Base-by-base conservation (phyloP, 768 basidiomycete species). In the Brasilioporus rufonigricans region DNA sequence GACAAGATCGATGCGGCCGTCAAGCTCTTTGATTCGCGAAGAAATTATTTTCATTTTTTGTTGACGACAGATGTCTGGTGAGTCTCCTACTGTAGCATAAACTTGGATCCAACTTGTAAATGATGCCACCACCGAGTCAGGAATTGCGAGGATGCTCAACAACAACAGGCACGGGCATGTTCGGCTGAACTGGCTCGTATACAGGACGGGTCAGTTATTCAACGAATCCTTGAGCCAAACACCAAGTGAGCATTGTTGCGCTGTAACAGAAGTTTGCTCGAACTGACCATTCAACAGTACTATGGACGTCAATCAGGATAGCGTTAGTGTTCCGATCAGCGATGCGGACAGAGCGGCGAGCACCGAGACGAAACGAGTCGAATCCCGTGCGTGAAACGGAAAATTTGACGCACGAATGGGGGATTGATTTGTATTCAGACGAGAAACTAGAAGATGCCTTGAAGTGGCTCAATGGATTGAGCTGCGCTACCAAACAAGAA, bases 11-110 rank as follows among this genome's bases (percentile, higher is more conserved):
- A 29, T 26, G 35, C 33, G 24, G 56, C 40, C 5, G n/a, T 54
- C 47, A 45, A 33, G 4, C 31, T 54, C 27, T 60, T n/a, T n/a
- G n/a, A n/a, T n/a, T n/a, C n/a, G n/a, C n/a, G n/a, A n/a, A n/a
- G n/a, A n/a, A n/a, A n/a, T n/a, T n/a, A n/a, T n/a, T n/a, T n/a
- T n/a, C n/a, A n/a, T n/a, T n/a, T n/a, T n/a, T n/a, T n/a, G n/a
- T 60, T 41, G 48, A 59, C 41, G 23, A 43, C 51, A 0, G 57
- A 59, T 0, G 14, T 60, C 13, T 59, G 59, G 59, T 45, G 27
- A 29, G 52, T 60, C 6, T 36, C 8, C 16, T 13, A 1, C 16
- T 29, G 12, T 29, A 9, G 9, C 10, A 5, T 31, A 3, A 23
- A 10, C 24, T 27, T 10, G 14, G 24, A 7, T 26, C 21, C 31